These are phyloP conservation scores for Candida khao-thaluensis DNA, from an alignment of 805 yeast species.

Conservation along the genomic window DNA sequence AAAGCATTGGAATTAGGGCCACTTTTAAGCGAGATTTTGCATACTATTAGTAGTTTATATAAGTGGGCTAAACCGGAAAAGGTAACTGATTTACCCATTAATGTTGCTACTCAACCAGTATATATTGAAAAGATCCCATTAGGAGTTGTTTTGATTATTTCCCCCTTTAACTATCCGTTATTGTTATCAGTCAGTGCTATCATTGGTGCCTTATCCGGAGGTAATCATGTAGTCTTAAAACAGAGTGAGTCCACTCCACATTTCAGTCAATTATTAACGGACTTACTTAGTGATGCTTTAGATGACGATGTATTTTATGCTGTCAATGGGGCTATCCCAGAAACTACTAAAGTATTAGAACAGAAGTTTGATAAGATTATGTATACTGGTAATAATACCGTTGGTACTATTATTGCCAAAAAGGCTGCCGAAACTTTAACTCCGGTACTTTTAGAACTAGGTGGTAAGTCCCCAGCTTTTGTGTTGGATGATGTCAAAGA, in stretches of 20 bases:
- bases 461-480: conserved; percentile 89
- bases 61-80: conserved; percentile 58
- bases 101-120: conserved; percentile 28
- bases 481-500: conserved; percentile 52
- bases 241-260: conserved; percentile 73
- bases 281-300: conserved; percentile 50
- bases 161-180: conserved; percentile 83
- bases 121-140: conserved; percentile 40
- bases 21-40: conserved; percentile 53
- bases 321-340: conserved; percentile 72
- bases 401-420: conserved; percentile 73
- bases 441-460: conserved; percentile 79
- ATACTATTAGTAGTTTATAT: conserved; percentile 57
- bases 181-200: conserved; percentile 62
- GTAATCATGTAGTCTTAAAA: conserved; percentile 76
- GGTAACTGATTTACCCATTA: conserved; percentile 36
- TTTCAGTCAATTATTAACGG: conserved; percentile 55
- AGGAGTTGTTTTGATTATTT: conserved; percentile 72
- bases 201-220: conserved; percentile 80
- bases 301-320: conserved; percentile 57
- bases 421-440: conserved; percentile 86
- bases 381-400: conserved; percentile 77
- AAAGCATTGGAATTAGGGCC: conserved; percentile 54
- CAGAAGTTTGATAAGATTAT: conserved; percentile 77
- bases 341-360: conserved; percentile 56